These are phyloP conservation scores for Candida maesae DNA, from an alignment of 805 yeast genomes.

Conservation along the genomic window DNA sequence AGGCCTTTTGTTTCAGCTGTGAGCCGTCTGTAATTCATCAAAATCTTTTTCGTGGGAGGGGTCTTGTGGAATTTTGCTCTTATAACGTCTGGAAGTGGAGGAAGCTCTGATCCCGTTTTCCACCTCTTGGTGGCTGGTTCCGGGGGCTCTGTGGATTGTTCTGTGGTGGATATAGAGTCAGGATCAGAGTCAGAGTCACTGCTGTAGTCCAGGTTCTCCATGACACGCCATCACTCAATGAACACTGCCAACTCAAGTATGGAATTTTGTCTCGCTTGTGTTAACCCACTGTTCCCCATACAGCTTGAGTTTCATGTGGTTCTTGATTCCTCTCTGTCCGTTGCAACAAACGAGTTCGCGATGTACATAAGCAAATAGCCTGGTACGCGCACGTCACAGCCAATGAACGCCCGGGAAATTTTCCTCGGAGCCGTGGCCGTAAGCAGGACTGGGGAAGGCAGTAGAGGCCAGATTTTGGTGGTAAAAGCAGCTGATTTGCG, in stretches of 20 bases:
- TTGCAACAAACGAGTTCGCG: no score
- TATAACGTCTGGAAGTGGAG: constrained; percentile 14
- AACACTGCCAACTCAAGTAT: no score
- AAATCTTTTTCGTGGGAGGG: background rate
- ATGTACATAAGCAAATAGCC: no score
- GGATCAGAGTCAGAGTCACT: constrained; percentile 5
- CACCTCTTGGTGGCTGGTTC: background rate
- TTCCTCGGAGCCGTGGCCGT: constrained; percentile 6
- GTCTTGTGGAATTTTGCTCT: constrained; percentile 2
- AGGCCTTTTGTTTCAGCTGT: constrained; percentile 4
- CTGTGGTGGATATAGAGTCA: background rate
- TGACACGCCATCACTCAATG: background rate
- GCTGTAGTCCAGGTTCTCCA: background rate
- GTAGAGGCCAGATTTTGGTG: background rate
- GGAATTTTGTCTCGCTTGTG: no score
- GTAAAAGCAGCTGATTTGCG: no score
- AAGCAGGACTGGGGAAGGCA: background rate
- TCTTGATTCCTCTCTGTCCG: no score
- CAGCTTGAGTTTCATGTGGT: no score
- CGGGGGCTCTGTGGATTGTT: background rate
- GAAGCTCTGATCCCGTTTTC: constrained; percentile 1
- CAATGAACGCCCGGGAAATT: constrained; percentile 8
- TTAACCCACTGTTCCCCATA: no score
- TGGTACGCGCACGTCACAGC: constrained; percentile 7
- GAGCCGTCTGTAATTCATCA: constrained; percentile 6